These are phyloP conservation scores for Dactylellina drechsleri DNA, from an alignment of 2,329 filamentous ascomycete genomes.

Conservation along the genomic window DNA sequence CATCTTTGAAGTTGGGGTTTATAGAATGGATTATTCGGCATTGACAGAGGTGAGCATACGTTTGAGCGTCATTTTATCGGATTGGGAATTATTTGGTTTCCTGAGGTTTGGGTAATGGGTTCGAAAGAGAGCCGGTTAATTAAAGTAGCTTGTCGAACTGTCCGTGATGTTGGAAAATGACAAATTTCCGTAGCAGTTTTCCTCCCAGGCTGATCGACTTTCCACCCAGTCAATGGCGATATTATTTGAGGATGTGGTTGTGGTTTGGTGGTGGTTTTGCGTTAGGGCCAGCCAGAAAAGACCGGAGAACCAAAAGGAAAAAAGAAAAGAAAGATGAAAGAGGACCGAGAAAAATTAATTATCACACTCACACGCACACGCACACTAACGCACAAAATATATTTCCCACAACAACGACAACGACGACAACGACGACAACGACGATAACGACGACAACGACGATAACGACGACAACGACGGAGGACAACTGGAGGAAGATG, in stretches of 20 bases:
- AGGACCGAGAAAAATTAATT: background rate
- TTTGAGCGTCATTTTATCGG: conserved; percentile 46
- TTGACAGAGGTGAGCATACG: conserved; percentile 10
- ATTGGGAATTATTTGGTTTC: background rate
- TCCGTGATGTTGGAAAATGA: conserved; percentile 3
- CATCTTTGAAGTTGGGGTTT: background rate
- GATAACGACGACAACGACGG: too few species aligned
- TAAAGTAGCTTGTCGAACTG: background rate
- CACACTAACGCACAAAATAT: too few species aligned
- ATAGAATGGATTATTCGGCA: background rate
- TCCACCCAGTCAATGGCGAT: conserved; percentile 9
- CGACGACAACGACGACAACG: too few species aligned
- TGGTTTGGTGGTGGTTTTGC: conserved; percentile 17
- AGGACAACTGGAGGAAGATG: too few species aligned
- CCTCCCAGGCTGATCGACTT: conserved; percentile 12
- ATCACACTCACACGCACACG: too few species aligned
- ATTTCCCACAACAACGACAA: too few species aligned
- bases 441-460: too few species aligned
- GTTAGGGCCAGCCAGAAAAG: conserved; percentile 15
- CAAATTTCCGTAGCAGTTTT: too few species aligned
- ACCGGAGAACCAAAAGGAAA: conserved; percentile 3
- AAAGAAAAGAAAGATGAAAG: conserved; percentile 16
- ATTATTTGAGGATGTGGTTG: conserved; percentile 32
- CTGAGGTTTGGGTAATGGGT: background rate
- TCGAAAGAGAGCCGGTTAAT: too few species aligned